These are phyloP conservation scores for Crassisporium funariophilum DNA, from an alignment of 768 basidiomycete species.

Conservation along the genomic window DNA sequence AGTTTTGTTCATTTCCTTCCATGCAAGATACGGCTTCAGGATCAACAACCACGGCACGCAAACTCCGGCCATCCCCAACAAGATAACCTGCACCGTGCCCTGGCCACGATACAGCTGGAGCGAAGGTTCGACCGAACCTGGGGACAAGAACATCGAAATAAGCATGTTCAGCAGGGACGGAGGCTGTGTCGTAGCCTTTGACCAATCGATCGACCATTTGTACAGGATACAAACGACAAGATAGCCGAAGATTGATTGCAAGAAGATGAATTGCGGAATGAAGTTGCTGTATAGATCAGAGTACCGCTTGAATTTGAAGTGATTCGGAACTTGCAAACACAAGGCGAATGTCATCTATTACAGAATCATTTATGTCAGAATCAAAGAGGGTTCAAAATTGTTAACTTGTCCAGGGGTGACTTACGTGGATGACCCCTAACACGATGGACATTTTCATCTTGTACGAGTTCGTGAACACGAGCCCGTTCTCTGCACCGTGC, in stretches of 20 bases:
- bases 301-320: slow-evolving; percentile 87
- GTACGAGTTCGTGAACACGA: slow-evolving; percentile 97
- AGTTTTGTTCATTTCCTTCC: slow-evolving; percentile 86
- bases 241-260: slow-evolving; percentile 98
- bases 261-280: slow-evolving; percentile 95
- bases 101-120: slow-evolving; percentile 87
- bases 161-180: slow-evolving; percentile 95
- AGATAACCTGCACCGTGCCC: slow-evolving; percentile 74
- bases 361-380: slow-evolving; percentile 10
- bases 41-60: slow-evolving; percentile 97
- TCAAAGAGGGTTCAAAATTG: slow-evolving; percentile 3
- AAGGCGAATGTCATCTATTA: slow-evolving; percentile 96
- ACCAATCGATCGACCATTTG: slow-evolving; percentile 98
- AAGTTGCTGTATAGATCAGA: slow-evolving; percentile 93
- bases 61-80: slow-evolving; percentile 76
- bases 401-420: too few relatives aligned
- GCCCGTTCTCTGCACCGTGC: slow-evolving; percentile 89
- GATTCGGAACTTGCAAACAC: slow-evolving; percentile 95
- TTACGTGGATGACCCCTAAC: slow-evolving; percentile 92
- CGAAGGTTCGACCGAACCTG: slow-evolving; percentile 71
- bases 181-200: slow-evolving; percentile 61
- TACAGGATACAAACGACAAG: slow-evolving; percentile 91
- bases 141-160: slow-evolving; percentile 93
- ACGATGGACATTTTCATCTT: slow-evolving; percentile 99
- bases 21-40: slow-evolving; percentile 88